These are phyloP conservation scores for Cinnamomum micranthum DNA, from an alignment of 164 flowering plant species.

Conservation along the genomic window DNA sequence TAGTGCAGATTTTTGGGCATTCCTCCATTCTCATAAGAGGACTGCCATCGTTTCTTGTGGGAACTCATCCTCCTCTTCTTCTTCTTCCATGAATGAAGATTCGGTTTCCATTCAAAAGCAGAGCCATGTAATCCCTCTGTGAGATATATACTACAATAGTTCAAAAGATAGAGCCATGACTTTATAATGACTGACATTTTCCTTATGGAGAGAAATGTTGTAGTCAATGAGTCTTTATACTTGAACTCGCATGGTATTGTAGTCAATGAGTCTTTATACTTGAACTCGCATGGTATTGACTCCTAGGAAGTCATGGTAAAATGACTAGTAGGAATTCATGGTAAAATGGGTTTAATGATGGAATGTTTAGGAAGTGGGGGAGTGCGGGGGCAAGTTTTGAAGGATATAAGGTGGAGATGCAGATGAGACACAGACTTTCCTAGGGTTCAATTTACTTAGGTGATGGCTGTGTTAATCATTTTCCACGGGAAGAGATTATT, in stretches of 20 bases:
- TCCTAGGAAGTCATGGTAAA: not conserved
- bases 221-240: not conserved
- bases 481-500: not conserved
- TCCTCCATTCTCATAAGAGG: conserved; percentile 1
- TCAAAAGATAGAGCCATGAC: not conserved
- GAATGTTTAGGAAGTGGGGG: not conserved
- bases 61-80: not conserved
- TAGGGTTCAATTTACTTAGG: no score
- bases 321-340: not conserved
- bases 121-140: conserved; percentile 3
- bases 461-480: no score
- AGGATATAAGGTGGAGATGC: no score
- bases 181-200: not conserved
- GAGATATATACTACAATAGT: no score
- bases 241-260: not conserved
- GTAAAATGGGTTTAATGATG: no score
- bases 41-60: not conserved
- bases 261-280: no score
- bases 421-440: no score
- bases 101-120: not conserved
- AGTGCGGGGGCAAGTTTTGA: not conserved
- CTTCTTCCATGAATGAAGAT: conserved; percentile 6
- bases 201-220: not conserved
- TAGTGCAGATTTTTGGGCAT: not conserved
- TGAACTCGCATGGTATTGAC: not conserved